phyloP scores from a whole-genome alignment of 176 grass and related monocot genomes.

The Ananas comosus region DNA sequence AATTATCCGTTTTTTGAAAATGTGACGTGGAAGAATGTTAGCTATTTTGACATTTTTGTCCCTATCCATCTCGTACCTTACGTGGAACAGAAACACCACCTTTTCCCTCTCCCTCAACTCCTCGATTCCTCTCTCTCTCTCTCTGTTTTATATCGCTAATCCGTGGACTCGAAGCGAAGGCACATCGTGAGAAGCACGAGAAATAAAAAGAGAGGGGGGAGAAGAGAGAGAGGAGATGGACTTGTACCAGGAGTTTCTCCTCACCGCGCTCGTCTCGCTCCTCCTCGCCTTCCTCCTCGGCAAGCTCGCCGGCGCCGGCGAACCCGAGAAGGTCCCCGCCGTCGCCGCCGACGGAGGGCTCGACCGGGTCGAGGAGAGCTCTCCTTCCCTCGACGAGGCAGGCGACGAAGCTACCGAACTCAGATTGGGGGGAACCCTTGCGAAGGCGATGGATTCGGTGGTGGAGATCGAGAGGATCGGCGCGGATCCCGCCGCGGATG shows the following conservation, averaged over 20 bases:
- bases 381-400: neutral
- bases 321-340: neutral
- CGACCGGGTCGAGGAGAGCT: neutral
- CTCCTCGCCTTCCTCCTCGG: conserved; percentile 11
- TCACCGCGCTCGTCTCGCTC: conserved; percentile 13
- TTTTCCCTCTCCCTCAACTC: neutral
- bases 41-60: no score
- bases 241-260: conserved; percentile 17
- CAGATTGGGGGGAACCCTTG: neutral
- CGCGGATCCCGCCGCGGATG: neutral
- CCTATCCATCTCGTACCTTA: no score
- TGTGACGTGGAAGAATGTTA: no score
- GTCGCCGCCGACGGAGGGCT: neutral
- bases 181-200: neutral
- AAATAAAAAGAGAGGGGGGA: neutral
- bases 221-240: conserved; percentile 2
- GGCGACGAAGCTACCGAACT: neutral
- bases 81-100: neutral
- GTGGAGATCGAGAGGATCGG: neutral
- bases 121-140: neutral
- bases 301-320: neutral
- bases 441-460: neutral
- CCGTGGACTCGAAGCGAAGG: conserved; percentile 4
- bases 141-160: neutral
- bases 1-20: no score